phyloP scores from a whole-genome alignment of 176 grass and related monocot genomes.

The Oryza glumipatula region DNA sequence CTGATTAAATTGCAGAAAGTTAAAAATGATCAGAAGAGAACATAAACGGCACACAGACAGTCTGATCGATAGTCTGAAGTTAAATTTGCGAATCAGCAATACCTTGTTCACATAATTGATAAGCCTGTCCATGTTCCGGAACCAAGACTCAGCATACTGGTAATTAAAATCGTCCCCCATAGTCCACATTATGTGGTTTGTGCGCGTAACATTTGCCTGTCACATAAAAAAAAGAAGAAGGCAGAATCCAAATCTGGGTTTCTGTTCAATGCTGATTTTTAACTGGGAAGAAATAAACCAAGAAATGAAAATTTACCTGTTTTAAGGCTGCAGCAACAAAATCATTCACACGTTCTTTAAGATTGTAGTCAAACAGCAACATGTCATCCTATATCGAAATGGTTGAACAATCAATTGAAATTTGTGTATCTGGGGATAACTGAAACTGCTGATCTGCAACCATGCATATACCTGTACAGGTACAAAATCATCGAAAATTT shows the following conservation, averaged over 20 bases:
- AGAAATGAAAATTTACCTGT: conserved; percentile 66
- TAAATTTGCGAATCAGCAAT: conserved; percentile 13
- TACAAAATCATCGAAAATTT: conserved; percentile 59
- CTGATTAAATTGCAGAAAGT: not conserved
- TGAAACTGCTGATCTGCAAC: conserved; percentile 16
- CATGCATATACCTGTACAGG: conserved; percentile 76
- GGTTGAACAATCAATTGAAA: conserved; percentile 30
- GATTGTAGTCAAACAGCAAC: conserved; percentile 81
- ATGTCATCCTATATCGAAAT: conserved; percentile 68
- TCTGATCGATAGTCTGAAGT: conserved; percentile 10
- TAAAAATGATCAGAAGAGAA: not conserved
- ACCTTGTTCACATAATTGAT: conserved; percentile 95
- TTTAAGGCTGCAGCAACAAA: conserved; percentile 80
- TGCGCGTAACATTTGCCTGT: conserved; percentile 84
- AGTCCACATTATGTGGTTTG: conserved; percentile 98
- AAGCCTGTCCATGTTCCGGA: conserved; percentile 93
- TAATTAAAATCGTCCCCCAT: conserved; percentile 97
- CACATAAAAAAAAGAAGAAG: conserved; percentile 24
- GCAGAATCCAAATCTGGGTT: conserved; percentile 19
- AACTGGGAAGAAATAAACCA: not conserved
- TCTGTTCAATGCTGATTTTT: conserved; percentile 33
- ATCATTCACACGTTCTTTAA: conserved; percentile 80
- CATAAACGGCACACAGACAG: not conserved
- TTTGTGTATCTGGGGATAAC: not conserved
- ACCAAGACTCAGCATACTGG: conserved; percentile 95